Conservation (phyloP, 139 green algal species). For the Chlamydomonas incerta region DNA sequence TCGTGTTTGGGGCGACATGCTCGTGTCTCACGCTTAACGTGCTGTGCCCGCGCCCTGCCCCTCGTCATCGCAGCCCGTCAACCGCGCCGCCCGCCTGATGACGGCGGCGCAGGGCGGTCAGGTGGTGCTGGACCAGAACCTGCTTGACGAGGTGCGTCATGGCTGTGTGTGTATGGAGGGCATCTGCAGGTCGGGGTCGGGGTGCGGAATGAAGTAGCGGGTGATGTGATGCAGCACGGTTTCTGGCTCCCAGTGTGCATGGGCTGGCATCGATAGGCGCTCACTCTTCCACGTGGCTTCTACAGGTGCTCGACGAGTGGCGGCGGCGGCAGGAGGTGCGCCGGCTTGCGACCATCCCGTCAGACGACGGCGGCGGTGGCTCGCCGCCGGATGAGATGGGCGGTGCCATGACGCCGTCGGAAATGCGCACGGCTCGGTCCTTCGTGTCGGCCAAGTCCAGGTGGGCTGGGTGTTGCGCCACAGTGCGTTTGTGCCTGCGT, state of each 20-base stretch:
- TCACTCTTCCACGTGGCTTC: too few species aligned
- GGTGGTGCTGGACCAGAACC: conserved; percentile 53
- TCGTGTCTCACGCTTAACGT: too few species aligned
- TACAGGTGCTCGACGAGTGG: conserved; percentile 38
- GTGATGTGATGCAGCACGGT: too few species aligned
- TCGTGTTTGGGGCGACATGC: too few species aligned
- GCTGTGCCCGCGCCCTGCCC: too few species aligned
- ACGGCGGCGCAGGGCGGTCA: conserved; percentile 65
- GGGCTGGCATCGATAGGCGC: too few species aligned
- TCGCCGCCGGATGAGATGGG: neutral
- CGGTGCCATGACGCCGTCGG: conserved; percentile 6
- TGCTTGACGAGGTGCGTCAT: conserved; percentile 59
- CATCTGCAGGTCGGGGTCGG: too few species aligned
- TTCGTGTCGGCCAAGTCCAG: conserved; percentile 32
- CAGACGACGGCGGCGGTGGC: conserved; percentile 1
- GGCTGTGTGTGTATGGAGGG: too few species aligned
- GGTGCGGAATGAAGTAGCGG: too few species aligned
- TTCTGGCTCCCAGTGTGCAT: too few species aligned
- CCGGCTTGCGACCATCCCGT: conserved; percentile 37
- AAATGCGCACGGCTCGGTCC: conserved; percentile 21
- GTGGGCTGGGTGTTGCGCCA: neutral
- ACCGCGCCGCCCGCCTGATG: conserved; percentile 68
- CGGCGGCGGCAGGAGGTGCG: conserved; percentile 25
- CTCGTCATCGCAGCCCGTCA: conserved; percentile 45
- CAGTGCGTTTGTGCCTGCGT: too few species aligned